Percentiles rank a stretch among this genome's conserved stretches.
Conservation (phyloP, 495 filamentous ascomycete species). For the Sabuloglossum arenarium region DNA sequence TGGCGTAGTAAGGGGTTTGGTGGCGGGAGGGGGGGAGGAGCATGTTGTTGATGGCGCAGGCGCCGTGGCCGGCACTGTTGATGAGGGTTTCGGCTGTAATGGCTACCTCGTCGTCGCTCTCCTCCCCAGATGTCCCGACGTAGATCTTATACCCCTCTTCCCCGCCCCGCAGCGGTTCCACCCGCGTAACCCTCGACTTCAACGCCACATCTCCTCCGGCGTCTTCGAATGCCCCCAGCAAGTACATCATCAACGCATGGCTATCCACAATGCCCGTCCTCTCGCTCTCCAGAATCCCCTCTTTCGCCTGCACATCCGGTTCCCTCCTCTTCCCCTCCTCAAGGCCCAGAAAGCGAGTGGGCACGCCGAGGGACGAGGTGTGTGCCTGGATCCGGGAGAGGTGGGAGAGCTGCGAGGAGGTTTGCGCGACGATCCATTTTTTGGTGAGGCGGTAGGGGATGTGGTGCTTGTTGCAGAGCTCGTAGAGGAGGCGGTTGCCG, state of each 20-base stretch:
- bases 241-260: constrained; percentile 59
- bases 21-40: constrained; percentile 41
- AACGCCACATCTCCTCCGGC: constrained; percentile 53
- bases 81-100: constrained; percentile 59
- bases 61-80: constrained; percentile 69
- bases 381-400: constrained; percentile 31
- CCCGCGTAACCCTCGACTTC: constrained; percentile 33
- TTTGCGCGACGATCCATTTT: constrained; percentile 94
- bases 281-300: constrained; percentile 60
- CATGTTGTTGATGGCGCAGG: constrained; percentile 62
- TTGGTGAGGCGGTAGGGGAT: constrained; percentile 58
- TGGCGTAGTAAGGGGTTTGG: constrained; percentile 55
- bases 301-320: constrained; percentile 46
- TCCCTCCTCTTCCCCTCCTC: constrained; percentile 43
- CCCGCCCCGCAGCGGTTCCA: constrained; percentile 30
- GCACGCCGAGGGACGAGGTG: constrained; percentile 43
- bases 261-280: constrained; percentile 83
- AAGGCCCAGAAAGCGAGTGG: constrained; percentile 43
- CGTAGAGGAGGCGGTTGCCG: constrained; percentile 60
- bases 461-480: constrained; percentile 39
- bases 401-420: constrained; percentile 27
- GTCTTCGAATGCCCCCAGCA: constrained; percentile 60
- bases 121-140: constrained; percentile 25
- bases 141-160: constrained; percentile 30
- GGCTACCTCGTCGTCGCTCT: constrained; percentile 25